A percentile compares a stretch with the other conserved stretches of the same genome.
These are phyloP conservation scores for Clonostachys chloroleuca DNA, from an alignment of 2,329 filamentous ascomycete species.

Conservation along the genomic window DNA sequence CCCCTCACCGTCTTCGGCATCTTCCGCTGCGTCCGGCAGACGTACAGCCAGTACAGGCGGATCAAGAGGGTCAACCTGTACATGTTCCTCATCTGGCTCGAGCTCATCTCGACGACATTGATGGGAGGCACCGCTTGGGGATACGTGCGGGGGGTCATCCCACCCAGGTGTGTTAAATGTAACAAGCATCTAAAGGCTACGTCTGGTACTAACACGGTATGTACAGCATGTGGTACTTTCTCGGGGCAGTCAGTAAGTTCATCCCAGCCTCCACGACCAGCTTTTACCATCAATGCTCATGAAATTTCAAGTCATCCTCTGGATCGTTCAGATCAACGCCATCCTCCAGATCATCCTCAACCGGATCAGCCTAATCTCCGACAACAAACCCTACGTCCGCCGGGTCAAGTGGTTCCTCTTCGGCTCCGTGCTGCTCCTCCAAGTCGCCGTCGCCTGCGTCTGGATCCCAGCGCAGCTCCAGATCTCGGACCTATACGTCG, in stretches of 20 bases:
- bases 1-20: constrained; percentile 24
- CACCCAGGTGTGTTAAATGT: background rate
- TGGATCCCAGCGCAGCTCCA: constrained; percentile 49
- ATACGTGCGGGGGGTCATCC: constrained; percentile 21
- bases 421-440: constrained; percentile 37
- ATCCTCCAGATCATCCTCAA: constrained; percentile 52
- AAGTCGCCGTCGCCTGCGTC: constrained; percentile 47
- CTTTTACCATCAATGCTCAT: too few species aligned
- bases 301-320: constrained; percentile 11
- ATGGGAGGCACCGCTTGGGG: constrained; percentile 29
- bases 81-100: constrained; percentile 32
- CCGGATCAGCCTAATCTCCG: constrained; percentile 39
- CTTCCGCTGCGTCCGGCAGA: constrained; percentile 27
- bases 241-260: background rate
- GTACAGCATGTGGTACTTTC: background rate
- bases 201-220: background rate
- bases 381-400: constrained; percentile 23
- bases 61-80: constrained; percentile 26
- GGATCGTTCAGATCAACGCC: constrained; percentile 40
- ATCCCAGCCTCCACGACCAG: background rate
- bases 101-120: constrained; percentile 23
- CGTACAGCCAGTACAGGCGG: constrained; percentile 18
- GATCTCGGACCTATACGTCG: constrained; percentile 29
- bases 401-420: constrained; percentile 39
- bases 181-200: background rate